Conservation (phyloP, 306 rosid genomes). For the Quercus bicolor region DNA sequence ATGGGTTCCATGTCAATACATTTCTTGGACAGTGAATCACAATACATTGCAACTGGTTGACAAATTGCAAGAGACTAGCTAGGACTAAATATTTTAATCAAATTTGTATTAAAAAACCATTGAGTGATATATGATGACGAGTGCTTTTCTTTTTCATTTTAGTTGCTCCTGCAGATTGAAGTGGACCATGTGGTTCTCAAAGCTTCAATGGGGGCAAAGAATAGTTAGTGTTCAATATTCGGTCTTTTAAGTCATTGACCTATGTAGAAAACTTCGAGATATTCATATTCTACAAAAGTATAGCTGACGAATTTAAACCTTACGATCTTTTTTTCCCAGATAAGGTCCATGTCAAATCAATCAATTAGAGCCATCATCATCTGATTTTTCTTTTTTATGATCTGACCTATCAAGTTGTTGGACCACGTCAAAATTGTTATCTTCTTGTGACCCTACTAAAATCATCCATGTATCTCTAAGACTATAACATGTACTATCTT, state of each 20-base stretch:
- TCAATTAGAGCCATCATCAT: background rate
- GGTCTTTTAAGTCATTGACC: background rate
- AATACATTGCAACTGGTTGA: background rate
- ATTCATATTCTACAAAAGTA: background rate
- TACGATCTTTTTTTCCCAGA: background rate
- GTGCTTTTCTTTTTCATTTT: background rate
- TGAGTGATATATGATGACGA: background rate
- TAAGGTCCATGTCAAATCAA: background rate
- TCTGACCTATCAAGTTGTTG: background rate
- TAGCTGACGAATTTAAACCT: background rate
- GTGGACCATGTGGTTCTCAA: no score
- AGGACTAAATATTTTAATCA: background rate
- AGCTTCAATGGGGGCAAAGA: no score
- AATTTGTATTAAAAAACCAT: background rate
- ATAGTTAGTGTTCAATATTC: background rate
- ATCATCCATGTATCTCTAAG: background rate
- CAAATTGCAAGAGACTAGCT: background rate
- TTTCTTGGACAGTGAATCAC: background rate
- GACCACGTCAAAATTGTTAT: background rate
- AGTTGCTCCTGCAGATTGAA: no score
- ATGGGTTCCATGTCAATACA: no score
- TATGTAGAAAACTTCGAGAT: background rate
- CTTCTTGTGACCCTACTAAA: background rate
- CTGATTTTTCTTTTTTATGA: background rate
- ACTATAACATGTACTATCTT: no score